Conservation (phyloP, 2,329 filamentous ascomycete genomes). For the Ophiosphaerella herpotricha region DNA sequence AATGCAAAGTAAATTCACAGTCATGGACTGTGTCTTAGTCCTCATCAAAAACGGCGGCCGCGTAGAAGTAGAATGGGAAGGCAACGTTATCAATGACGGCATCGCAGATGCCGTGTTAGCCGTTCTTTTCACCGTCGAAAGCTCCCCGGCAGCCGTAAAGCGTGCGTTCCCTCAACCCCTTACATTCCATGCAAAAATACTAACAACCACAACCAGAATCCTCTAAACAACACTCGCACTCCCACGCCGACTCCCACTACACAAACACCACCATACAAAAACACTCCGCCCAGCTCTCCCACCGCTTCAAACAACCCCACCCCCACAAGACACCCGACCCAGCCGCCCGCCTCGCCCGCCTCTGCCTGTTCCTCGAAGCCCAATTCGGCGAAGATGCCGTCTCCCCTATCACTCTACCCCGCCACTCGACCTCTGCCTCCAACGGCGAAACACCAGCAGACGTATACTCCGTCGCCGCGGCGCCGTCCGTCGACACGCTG, state of each 20-base stretch:
- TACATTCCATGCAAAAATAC: conserved; percentile 1
- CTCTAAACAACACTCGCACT: conserved; percentile 41
- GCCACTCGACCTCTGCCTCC: conserved; percentile 51
- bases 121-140: conserved; percentile 88
- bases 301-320: conserved; percentile 57
- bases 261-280: conserved; percentile 6
- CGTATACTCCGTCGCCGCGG: conserved; percentile 13
- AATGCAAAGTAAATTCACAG: conserved; percentile 60
- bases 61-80: conserved; percentile 94
- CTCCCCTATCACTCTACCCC: conserved; percentile 71
- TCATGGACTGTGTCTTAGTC: conserved; percentile 93
- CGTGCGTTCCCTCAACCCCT: conserved; percentile 59
- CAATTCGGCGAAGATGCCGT: conserved; percentile 90
- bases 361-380: conserved; percentile 95
- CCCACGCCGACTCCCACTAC: conserved; percentile 14
- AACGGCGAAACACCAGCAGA: conserved; percentile 2
- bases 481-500: conserved; percentile 3
- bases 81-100: conserved; percentile 95
- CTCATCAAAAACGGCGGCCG: conserved; percentile 76
- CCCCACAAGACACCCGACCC: conserved; percentile 74
- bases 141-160: conserved; percentile 91
- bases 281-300: conserved; percentile 11
- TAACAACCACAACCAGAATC: conserved; percentile 35
- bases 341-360: conserved; percentile 77
- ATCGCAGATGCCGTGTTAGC: conserved; percentile 98